Base-by-base conservation (phyloP, 441 rosid genomes). In the Mallotus repandus region DNA sequence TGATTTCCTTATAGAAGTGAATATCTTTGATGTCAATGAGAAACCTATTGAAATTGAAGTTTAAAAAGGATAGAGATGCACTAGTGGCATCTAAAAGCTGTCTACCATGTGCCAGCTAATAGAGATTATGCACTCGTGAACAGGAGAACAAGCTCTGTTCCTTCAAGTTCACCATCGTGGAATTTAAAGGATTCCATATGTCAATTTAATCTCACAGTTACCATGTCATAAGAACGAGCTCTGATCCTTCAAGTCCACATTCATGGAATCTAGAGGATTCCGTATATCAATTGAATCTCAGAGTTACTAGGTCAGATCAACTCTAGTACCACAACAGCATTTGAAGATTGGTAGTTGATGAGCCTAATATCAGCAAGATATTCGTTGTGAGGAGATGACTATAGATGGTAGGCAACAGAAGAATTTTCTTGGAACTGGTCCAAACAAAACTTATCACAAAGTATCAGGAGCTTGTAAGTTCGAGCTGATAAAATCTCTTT, bases 331-430 rank as follows among this genome's bases (percentile, higher is more conserved):
- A 16, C 10, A 63, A 53, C 38, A 63, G 48, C 32, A 11, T 64
- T 64, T 68, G 62, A 73, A n/a, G 41, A 43, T 50, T 16, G 38
- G 5, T 11, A 54, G 21, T 43, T 12, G 7, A 64, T 56, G 18
- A 29, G 19, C 63, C 68, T 73, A 43, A 29, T 54, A 3, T 48
- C 48, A 70, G 48, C 50, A 50, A 29, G 66, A 69, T 45, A 29
- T 32, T 49, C 15, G 32, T 29, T 29, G 32, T 29, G 32, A 71
- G 25, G 19, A 53, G 8, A 4, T 4, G 13, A 21, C 16, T 4
- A 48, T 62, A n/a, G 16, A 15, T 2, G 63, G 18, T 32, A 9
- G 32, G 32, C 32, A 9, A 22, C 2, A 5, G 9, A 50, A 29
- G 32, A 25, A 49, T 15, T 63, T 11, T 18, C 52, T 43, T 50